phyloP scores from a whole-genome alignment of 2,329 filamentous ascomycete genomes.

The Fusarium cyanostomum region DNA sequence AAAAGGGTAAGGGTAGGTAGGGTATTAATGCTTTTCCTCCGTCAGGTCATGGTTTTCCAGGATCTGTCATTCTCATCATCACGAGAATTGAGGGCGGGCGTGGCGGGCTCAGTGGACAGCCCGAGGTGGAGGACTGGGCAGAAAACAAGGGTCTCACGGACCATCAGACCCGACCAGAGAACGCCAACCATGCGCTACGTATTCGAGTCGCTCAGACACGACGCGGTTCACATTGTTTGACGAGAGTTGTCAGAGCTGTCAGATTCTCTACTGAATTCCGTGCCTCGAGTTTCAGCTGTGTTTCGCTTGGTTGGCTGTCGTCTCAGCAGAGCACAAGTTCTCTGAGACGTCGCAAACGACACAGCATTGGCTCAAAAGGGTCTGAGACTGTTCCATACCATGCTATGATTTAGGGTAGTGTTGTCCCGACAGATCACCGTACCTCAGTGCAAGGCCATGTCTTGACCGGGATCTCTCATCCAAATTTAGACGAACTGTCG shows the following conservation, averaged over 20 bases:
- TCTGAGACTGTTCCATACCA: slow-evolving; percentile 17
- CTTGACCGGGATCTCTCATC: no score
- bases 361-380: slow-evolving; percentile 4
- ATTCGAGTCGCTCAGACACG: slow-evolving; percentile 24
- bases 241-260: slow-evolving; percentile 21
- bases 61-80: slow-evolving; percentile 19
- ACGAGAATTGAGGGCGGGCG: slow-evolving; percentile 21
- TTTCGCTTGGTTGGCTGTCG: slow-evolving; percentile 29
- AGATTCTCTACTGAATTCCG: slow-evolving; percentile 13
- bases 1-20: slow-evolving; percentile 1
- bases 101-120: slow-evolving; percentile 35
- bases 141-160: slow-evolving; percentile 27
- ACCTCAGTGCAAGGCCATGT: no score
- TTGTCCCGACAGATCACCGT: no score
- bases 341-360: slow-evolving; percentile 29
- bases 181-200: slow-evolving; percentile 3
- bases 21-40: slow-evolving; percentile 7
- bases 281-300: slow-evolving; percentile 36
- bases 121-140: no score
- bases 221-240: slow-evolving; percentile 28
- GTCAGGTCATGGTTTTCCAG: slow-evolving; percentile 19
- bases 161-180: slow-evolving; percentile 26
- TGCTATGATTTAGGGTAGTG: slow-evolving; percentile 28
- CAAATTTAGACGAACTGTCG: neutral
- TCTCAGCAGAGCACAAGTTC: slow-evolving; percentile 8